Percentiles rank a stretch among this genome's conserved stretches.
Evolutionary conservation across 768 basidiomycete species (phyloP).

Genomic region (Phlebiopsis gigantea): DNA sequence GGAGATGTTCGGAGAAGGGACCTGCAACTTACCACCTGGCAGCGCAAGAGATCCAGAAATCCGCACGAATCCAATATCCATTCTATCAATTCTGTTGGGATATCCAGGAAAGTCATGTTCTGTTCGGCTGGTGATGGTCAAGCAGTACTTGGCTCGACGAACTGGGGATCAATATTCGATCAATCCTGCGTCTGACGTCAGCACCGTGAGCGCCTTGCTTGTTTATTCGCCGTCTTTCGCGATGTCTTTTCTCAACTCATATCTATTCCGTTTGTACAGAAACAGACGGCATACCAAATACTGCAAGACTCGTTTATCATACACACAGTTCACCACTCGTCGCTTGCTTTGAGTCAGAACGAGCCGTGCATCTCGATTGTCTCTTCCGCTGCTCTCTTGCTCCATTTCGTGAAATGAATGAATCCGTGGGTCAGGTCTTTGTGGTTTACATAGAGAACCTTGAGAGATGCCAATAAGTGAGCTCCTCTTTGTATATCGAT

Average conservation of each 20-base stretch:
- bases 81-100: slow-evolving; percentile 2
- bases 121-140: not conserved
- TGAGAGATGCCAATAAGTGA: too few relatives aligned
- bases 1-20: not conserved
- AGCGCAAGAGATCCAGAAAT: not conserved
- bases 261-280: too few relatives aligned
- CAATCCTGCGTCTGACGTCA: not conserved
- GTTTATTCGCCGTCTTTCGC: too few relatives aligned
- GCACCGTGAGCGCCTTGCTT: not conserved
- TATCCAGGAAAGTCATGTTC: not conserved
- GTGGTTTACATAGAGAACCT: slow-evolving; percentile 10
- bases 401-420: slow-evolving; percentile 13
- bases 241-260: too few relatives aligned
- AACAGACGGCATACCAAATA: too few relatives aligned
- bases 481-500: too few relatives aligned
- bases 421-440: slow-evolving; percentile 13
- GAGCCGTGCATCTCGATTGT: too few relatives aligned
- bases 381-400: slow-evolving; percentile 7
- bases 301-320: too few relatives aligned
- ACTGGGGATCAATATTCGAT: too few relatives aligned
- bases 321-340: too few relatives aligned
- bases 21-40: not conserved
- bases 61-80: not conserved
- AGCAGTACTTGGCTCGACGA: too few relatives aligned
- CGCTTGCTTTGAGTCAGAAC: too few relatives aligned